Conservation (phyloP, 129 eudicot genomes). For the Mikania micrantha region DNA sequence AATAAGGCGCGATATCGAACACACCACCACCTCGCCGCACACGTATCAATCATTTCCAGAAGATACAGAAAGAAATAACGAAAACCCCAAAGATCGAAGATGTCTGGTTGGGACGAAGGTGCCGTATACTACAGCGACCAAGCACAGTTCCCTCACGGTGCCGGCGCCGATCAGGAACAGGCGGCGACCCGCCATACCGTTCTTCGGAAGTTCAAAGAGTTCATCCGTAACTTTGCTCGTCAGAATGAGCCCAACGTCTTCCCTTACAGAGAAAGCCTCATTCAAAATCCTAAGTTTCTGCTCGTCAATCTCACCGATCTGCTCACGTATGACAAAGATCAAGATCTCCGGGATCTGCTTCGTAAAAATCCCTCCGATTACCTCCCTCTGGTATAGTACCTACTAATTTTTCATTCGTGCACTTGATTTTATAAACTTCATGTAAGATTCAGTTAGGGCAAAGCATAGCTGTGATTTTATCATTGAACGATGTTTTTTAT, state of each 20-base stretch:
- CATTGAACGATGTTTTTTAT: neutral
- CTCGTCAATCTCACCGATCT: constrained; percentile 74
- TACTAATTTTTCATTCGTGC: neutral
- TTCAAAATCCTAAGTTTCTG: constrained; percentile 67
- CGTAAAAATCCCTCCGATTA: constrained; percentile 90
- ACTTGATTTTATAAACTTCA: neutral
- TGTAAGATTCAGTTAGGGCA: constrained; percentile 13
- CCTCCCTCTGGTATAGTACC: constrained; percentile 67
- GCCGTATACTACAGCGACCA: constrained; percentile 95
- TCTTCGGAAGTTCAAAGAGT: constrained; percentile 81
- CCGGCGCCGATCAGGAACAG: constrained; percentile 40
- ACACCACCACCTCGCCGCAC: constrained; percentile 5
- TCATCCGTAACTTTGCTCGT: constrained; percentile 67
- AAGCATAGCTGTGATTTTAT: neutral
- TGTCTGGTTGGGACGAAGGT: constrained; percentile 98
- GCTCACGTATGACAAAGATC: constrained; percentile 75
- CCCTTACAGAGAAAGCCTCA: constrained; percentile 84
- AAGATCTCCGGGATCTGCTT: constrained; percentile 67
- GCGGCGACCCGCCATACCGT: constrained; percentile 75
- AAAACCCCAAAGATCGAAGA: constrained; percentile 8
- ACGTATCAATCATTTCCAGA: neutral
- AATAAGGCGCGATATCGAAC: constrained; percentile 15
- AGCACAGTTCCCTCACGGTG: constrained; percentile 83
- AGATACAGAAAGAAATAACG: constrained; percentile 18
- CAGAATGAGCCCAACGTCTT: constrained; percentile 64